Evolutionary conservation across 2,329 filamentous ascomycete species (phyloP).

Genomic region (Hymenoscyphus salicellus): DNA sequence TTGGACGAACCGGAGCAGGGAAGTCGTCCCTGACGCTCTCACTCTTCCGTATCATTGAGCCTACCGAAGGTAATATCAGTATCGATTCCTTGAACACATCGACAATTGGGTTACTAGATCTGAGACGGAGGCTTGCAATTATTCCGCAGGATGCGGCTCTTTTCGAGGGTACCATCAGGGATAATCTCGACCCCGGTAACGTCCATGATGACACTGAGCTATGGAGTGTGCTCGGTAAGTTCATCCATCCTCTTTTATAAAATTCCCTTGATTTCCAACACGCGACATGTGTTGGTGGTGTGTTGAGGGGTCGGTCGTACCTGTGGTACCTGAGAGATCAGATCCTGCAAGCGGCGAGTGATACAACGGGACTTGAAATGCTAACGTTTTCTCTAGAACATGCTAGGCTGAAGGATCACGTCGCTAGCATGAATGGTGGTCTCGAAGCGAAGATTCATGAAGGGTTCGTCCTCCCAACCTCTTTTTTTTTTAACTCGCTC

Average conservation of each 20-base stretch:
- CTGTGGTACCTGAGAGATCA: constrained; percentile 31
- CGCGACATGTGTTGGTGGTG: constrained; percentile 10
- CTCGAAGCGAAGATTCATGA: constrained; percentile 89
- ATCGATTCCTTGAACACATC: constrained; percentile 91
- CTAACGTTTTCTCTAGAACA: constrained; percentile 64
- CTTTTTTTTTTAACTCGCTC: constrained; percentile 11
- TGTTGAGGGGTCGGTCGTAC: constrained; percentile 11
- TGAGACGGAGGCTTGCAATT: constrained; percentile 86
- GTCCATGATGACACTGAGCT: constrained; percentile 96
- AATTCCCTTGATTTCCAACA: constrained; percentile 10
- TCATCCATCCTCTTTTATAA: constrained; percentile 10
- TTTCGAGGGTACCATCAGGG: constrained; percentile 88
- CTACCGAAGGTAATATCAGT: constrained; percentile 74
- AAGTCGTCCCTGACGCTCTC: constrained; percentile 60
- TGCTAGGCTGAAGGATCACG: constrained; percentile 87
- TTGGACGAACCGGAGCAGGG: constrained; percentile 58
- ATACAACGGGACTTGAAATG: constrained; percentile 25
- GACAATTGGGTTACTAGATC: constrained; percentile 82
- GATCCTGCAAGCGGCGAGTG: constrained; percentile 28
- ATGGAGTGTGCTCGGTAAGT: constrained; percentile 88
- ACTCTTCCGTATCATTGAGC: constrained; percentile 93
- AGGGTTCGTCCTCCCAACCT: constrained; percentile 62
- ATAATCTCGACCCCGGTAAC: constrained; percentile 92
- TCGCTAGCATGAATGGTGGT: constrained; percentile 80
- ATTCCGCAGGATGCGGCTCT: constrained; percentile 97